These are phyloP conservation scores for Calonectria pauciramosa DNA, from an alignment of 2,329 filamentous ascomycete genomes.

Conservation along the genomic window DNA sequence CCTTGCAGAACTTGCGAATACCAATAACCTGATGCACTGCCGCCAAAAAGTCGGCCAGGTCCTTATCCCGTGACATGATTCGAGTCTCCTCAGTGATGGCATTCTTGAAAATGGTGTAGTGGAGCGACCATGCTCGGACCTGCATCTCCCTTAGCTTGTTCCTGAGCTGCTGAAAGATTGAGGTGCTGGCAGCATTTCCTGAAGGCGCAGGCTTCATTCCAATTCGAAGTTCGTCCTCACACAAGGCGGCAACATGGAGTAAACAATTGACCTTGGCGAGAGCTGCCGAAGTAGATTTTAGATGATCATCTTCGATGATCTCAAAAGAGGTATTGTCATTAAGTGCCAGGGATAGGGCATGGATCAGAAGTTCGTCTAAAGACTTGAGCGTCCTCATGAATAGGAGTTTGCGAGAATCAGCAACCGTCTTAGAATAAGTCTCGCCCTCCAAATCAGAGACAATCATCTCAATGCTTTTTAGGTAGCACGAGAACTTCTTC, in stretches of 20 bases:
- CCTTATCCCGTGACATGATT: slow-evolving; percentile 77
- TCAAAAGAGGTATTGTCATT: slow-evolving; percentile 81
- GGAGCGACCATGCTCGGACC: slow-evolving; percentile 87
- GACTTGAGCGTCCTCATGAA: slow-evolving; percentile 84
- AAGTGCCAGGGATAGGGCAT: slow-evolving; percentile 77
- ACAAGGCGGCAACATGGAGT: slow-evolving; percentile 83
- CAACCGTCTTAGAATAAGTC: slow-evolving; percentile 70
- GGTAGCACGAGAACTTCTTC: slow-evolving; percentile 88
- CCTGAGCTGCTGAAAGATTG: slow-evolving; percentile 66
- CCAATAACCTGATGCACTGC: slow-evolving; percentile 88
- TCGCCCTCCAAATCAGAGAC: slow-evolving; percentile 74
- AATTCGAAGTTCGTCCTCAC: slow-evolving; percentile 87
- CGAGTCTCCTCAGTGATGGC: slow-evolving; percentile 77
- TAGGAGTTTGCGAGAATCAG: slow-evolving; percentile 76
- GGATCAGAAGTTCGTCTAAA: slow-evolving; percentile 81
- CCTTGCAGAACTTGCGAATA: slow-evolving; percentile 86
- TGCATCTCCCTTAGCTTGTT: slow-evolving; percentile 88
- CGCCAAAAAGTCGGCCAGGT: slow-evolving; percentile 83
- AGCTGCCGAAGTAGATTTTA: slow-evolving; percentile 79
- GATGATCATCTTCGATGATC: slow-evolving; percentile 84
- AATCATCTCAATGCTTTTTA: slow-evolving; percentile 89
- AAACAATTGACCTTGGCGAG: slow-evolving; percentile 80
- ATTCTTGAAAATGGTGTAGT: slow-evolving; percentile 85
- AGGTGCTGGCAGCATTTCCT: slow-evolving; percentile 67
- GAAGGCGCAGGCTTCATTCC: slow-evolving; percentile 76